Conservation (phyloP, 768 basidiomycete genomes). For the Boletus rubropictus region DNA sequence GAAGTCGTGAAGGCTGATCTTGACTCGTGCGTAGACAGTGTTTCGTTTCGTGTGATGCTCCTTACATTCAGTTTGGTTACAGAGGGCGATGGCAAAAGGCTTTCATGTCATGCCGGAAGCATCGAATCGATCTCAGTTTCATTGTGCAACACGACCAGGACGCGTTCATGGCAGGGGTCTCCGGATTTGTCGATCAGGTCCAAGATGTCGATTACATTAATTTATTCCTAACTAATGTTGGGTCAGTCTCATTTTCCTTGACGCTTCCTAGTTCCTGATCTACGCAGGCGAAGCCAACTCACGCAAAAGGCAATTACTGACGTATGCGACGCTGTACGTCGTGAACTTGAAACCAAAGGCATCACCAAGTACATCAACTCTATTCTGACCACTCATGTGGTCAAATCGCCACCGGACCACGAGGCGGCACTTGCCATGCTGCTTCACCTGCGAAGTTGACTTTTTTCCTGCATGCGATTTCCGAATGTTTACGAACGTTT, state of each 20-base stretch:
- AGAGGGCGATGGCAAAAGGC: slow-evolving; percentile 82
- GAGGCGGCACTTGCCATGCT: slow-evolving; percentile 77
- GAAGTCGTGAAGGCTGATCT: slow-evolving; percentile 75
- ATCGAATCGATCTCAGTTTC: slow-evolving; percentile 85
- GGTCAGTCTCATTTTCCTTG: slow-evolving; percentile 42
- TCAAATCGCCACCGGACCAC: slow-evolving; percentile 86
- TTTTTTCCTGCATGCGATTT: neutral
- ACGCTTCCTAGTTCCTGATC: slow-evolving; percentile 2
- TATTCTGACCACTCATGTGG: slow-evolving; percentile 87
- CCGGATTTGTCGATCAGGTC: slow-evolving; percentile 76
- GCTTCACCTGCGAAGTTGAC: slow-evolving; percentile 69
- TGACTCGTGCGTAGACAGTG: slow-evolving; percentile 38
- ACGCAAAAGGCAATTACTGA: slow-evolving; percentile 53
- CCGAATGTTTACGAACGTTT: neutral
- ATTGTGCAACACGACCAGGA: slow-evolving; percentile 78
- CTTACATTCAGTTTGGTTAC: neutral
- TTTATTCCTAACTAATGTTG: slow-evolving; percentile 80
- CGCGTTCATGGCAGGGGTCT: slow-evolving; percentile 56
- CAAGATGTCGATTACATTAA: slow-evolving; percentile 89
- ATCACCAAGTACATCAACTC: slow-evolving; percentile 81
- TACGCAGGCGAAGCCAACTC: slow-evolving; percentile 52
- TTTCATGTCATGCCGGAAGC: slow-evolving; percentile 86
- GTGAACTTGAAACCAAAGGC: slow-evolving; percentile 65
- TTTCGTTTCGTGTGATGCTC: neutral
- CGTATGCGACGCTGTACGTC: slow-evolving; percentile 73